Base-by-base conservation (phyloP, 371 early-diverging fungal species). In the Mortierella sp. region DNA sequence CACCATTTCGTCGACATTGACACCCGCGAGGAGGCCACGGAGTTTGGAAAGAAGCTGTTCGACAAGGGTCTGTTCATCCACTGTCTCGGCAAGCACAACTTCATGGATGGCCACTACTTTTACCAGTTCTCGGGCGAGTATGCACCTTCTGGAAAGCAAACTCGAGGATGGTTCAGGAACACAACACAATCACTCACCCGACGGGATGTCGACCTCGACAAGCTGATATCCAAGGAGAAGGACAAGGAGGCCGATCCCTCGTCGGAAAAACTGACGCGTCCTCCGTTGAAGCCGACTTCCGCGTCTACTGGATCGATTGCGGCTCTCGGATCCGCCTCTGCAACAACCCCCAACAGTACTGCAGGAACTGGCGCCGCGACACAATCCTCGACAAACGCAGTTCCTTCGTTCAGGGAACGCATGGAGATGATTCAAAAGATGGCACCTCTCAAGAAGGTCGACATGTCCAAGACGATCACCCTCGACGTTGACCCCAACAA, bases 71-170 rank as follows among this genome's bases (percentile, higher is more conserved):
- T 98, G 19, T 91, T 98, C 79, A 87, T 90, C 31, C 97, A 98
- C 55, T 96, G 92, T 9, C 91, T 92, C 40, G 87, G 88, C 7
- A 85, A 90, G 22, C 96, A 96, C 69, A 74, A 85, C 29, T 96
- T 99, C 75, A 71, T 97, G 76, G 99, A 99, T 74, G 99, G 98
- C 0, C 93, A 95, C 67, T 97, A 96, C 83, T 98, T 96, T 85
- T 99, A 98, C 79, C 91, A 90, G 43, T 82, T 99, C 37, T 90
- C 91, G 11, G 88, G 88, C 16, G 91, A 93, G 6, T 92, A 90
- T 68, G 85, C 88, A 2, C 86, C 87, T 2, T 86, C 82, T 34
- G 85, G 84, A 29, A 89, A 88, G 58, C 79, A 85, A 26, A 52
- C 70, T 2, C 71, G 73, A 22, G 81, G 88, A 31, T 86, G 86